Evolutionary conservation across 306 rosid genomes (phyloP).

Genomic region (Oxytropis ochrocephala): DNA sequence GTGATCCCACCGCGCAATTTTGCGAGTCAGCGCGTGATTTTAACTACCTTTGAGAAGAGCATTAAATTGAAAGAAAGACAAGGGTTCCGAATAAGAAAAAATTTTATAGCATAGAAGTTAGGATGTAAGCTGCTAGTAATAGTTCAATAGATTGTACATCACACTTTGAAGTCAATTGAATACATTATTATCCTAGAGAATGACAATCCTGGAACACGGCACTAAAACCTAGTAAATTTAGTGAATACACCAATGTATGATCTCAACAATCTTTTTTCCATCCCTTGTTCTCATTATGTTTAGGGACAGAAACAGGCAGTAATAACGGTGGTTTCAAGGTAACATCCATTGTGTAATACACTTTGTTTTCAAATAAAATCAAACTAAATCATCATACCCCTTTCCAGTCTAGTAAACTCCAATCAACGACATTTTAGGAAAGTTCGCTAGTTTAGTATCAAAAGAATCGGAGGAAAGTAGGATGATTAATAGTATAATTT

Average conservation of each 20-base stretch:
- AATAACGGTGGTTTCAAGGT: not conserved
- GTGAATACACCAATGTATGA: not conserved
- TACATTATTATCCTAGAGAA: not conserved
- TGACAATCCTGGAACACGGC: not conserved
- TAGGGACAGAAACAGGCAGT: not conserved
- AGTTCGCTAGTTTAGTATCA: not conserved
- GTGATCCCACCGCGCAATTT: too few relatives aligned
- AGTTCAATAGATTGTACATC: not conserved
- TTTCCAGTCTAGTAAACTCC: not conserved
- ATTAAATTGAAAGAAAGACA: constrained; percentile 14
- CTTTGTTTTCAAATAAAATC: not conserved
- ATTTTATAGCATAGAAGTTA: not conserved
- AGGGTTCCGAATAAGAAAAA: not conserved
- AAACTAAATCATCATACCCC: not conserved
- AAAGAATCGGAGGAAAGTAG: not conserved
- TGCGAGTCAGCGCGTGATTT: too few relatives aligned
- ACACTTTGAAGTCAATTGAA: not conserved
- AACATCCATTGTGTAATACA: not conserved
- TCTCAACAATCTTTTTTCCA: not conserved
- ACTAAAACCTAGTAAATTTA: not conserved
- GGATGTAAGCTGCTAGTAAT: not conserved
- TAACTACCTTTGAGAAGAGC: too few relatives aligned
- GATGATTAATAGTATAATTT: not conserved
- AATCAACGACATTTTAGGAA: constrained; percentile 2
- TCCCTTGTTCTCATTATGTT: not conserved